phyloP scores from a whole-genome alignment of 1,139 yeast genomes.

The Zygoascus hellenicus region DNA sequence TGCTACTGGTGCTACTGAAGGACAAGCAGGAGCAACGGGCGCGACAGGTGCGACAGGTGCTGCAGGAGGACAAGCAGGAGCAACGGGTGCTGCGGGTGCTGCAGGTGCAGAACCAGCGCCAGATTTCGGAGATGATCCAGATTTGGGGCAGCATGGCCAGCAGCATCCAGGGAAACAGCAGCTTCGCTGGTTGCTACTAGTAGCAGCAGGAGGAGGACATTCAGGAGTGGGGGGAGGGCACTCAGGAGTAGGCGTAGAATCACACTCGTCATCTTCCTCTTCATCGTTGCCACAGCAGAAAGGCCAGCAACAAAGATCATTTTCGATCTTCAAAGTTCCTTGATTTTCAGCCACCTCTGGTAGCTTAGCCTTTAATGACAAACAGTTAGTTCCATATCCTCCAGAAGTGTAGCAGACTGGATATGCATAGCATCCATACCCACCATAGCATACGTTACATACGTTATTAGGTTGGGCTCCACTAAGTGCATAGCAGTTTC shows the following conservation, averaged over 20 bases:
- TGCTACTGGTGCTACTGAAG: slow-evolving; percentile 9
- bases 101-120: neutral
- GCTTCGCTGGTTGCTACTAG: neutral
- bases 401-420: neutral
- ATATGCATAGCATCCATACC: slow-evolving; percentile 10
- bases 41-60: slow-evolving; percentile 10
- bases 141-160: slow-evolving; percentile 3
- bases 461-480: slow-evolving; percentile 5
- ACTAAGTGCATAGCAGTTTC: slow-evolving; percentile 6
- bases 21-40: slow-evolving; percentile 11
- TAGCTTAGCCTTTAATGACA: slow-evolving; percentile 5
- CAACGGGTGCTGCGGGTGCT: neutral
- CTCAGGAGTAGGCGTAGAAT: neutral
- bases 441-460: slow-evolving; percentile 8
- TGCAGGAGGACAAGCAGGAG: slow-evolving; percentile 6
- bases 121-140: neutral
- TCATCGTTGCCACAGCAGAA: slow-evolving; percentile 4
- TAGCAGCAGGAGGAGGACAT: neutral
- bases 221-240: slow-evolving; percentile 1
- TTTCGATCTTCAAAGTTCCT: neutral
- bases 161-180: slow-evolving; percentile 1
- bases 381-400: slow-evolving; percentile 7
- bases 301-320: slow-evolving; percentile 8
- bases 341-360: neutral
- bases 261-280: neutral